Conservation (phyloP, 2,329 filamentous ascomycete species). For the Sarocladium oryzae region DNA sequence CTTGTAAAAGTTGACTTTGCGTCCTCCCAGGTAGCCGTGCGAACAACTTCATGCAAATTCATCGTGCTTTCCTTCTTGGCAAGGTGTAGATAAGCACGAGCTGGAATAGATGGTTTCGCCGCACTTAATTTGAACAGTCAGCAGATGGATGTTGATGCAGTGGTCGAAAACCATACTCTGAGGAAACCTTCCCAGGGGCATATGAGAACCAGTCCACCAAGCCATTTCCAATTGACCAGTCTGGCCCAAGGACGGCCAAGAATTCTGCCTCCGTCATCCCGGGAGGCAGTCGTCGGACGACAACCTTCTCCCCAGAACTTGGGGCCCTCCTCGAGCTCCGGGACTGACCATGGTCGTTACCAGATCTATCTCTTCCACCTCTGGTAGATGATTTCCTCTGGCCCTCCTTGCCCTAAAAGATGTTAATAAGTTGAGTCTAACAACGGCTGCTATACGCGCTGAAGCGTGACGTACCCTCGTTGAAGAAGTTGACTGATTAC, state of each 20-base stretch:
- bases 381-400: not conserved
- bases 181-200: slow-evolving; percentile 63
- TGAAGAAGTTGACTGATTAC: slow-evolving; percentile 20
- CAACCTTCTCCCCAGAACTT: slow-evolving; percentile 64
- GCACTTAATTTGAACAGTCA: slow-evolving; percentile 41
- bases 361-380: slow-evolving; percentile 33
- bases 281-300: slow-evolving; percentile 79
- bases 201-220: slow-evolving; percentile 81
- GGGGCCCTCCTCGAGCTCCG: slow-evolving; percentile 37
- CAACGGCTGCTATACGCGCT: not conserved
- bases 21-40: slow-evolving; percentile 68
- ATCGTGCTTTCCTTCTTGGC: slow-evolving; percentile 63
- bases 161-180: slow-evolving; percentile 55
- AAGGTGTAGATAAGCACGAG: slow-evolving; percentile 77
- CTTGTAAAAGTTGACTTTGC: slow-evolving; percentile 69
- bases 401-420: not conserved
- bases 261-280: slow-evolving; percentile 79
- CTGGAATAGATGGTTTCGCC: slow-evolving; percentile 78
- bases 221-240: slow-evolving; percentile 75
- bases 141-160: slow-evolving; percentile 4
- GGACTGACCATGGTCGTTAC: slow-evolving; percentile 35
- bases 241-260: slow-evolving; percentile 60
- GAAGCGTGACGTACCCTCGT: slow-evolving; percentile 20
- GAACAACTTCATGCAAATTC: slow-evolving; percentile 63
- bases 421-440: not conserved